Evolutionary conservation across 768 basidiomycete species (phyloP).

Genomic region (Phylloporus sp.): DNA sequence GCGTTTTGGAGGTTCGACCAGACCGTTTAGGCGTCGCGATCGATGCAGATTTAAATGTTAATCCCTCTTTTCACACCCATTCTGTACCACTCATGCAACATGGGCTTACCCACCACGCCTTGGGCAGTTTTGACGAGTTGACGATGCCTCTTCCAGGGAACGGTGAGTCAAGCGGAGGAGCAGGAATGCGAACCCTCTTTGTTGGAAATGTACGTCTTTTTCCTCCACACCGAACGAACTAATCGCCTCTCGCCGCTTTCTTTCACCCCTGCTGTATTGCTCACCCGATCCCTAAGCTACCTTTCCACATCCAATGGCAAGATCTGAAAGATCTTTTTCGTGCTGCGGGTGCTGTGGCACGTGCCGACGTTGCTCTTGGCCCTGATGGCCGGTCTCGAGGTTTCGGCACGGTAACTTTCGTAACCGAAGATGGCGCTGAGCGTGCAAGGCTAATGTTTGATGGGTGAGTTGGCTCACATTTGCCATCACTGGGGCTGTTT

Average conservation of each 20-base stretch:
- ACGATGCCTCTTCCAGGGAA: conserved; percentile 9
- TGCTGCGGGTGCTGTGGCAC: conserved; percentile 82
- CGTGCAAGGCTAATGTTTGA: conserved; percentile 85
- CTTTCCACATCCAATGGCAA: conserved; percentile 96
- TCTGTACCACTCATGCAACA: conserved; percentile 21
- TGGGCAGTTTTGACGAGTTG: conserved; percentile 19
- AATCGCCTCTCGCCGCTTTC: neutral
- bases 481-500: neutral
- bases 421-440: conserved; percentile 79
- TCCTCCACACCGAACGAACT: conserved; percentile 3
- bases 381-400: conserved; percentile 87
- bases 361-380: conserved; percentile 88
- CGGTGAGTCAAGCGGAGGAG: conserved; percentile 27
- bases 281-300: conserved; percentile 52
- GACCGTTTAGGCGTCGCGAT: conserved; percentile 57
- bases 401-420: conserved; percentile 89
- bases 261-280: conserved; percentile 9
- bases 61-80: conserved; percentile 8
- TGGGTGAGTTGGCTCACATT: conserved; percentile 52
- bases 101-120: conserved; percentile 10
- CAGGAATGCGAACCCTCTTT: conserved; percentile 60
- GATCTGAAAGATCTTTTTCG: conserved; percentile 96
- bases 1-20: conserved; percentile 86
- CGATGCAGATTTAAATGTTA: conserved; percentile 22
- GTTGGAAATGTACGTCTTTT: conserved; percentile 76